Evolutionary conservation across 2,329 filamentous ascomycete genomes (phyloP).

Genomic region (Trichoderma gracile): DNA sequence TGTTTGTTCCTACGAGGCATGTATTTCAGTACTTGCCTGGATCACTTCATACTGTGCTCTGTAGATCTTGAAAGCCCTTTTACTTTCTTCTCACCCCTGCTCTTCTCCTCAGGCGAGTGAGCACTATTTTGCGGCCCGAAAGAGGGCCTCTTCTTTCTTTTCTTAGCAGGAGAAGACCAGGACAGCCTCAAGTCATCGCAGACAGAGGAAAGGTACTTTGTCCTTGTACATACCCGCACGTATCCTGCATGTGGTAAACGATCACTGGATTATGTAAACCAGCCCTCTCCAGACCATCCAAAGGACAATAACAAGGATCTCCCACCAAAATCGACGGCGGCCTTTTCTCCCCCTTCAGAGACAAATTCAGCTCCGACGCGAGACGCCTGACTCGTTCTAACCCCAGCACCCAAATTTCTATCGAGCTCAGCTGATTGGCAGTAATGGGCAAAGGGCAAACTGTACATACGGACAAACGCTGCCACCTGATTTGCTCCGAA

Average conservation of each 20-base stretch:
- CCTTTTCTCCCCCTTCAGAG: neutral
- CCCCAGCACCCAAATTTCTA: too few species aligned
- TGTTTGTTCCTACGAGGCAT: too few species aligned
- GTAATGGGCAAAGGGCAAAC: neutral
- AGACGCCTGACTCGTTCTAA: conserved; percentile 8
- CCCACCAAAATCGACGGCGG: neutral
- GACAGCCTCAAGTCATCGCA: too few species aligned
- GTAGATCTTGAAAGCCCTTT: neutral
- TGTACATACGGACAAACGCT: neutral
- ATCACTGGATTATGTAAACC: conserved; percentile 2
- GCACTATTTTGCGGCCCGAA: conserved; percentile 23
- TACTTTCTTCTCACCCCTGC: neutral
- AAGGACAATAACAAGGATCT: neutral
- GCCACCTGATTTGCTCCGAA: conserved; percentile 19
- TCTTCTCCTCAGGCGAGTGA: conserved; percentile 1
- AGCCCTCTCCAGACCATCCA: neutral
- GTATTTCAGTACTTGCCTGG: too few species aligned
- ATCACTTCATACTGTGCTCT: too few species aligned
- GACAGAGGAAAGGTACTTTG: neutral
- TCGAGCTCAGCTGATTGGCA: conserved; percentile 10
- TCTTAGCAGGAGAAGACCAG: neutral
- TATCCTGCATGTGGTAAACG: too few species aligned
- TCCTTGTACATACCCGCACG: too few species aligned
- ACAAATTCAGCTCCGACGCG: conserved; percentile 2
- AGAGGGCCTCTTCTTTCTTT: neutral